A percentile compares a stretch with the other conserved stretches of the same genome.
Conservation (phyloP, 1,139 yeast genomes). For the Candida sanyaensis region DNA sequence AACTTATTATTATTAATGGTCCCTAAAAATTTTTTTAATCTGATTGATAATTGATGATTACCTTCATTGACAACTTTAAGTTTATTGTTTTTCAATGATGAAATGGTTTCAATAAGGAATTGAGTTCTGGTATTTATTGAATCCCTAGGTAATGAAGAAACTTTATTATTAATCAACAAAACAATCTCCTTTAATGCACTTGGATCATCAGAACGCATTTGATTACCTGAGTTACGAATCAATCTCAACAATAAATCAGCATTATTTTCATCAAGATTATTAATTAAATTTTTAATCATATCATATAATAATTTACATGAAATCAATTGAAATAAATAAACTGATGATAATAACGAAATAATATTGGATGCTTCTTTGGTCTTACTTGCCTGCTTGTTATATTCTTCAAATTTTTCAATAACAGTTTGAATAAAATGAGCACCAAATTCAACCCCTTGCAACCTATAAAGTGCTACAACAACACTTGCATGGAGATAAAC, state of each 20-base stretch:
- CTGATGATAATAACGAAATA: conserved; percentile 71
- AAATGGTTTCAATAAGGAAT: conserved; percentile 81
- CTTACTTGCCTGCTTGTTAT: conserved; percentile 25
- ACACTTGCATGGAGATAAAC: conserved; percentile 80
- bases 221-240: conserved; percentile 76
- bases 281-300: conserved; percentile 57
- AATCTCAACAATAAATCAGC: conserved; percentile 78
- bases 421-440: conserved; percentile 80
- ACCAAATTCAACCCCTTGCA: conserved; percentile 88
- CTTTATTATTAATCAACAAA: conserved; percentile 51
- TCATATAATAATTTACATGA: conserved; percentile 79
- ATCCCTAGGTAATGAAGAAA: conserved; percentile 30
- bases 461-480: conserved; percentile 70
- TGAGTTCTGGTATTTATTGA: conserved; percentile 65
- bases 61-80: conserved; percentile 55
- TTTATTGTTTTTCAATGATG: conserved; percentile 85
- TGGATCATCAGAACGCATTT: conserved; percentile 90
- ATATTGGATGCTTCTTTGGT: conserved; percentile 69
- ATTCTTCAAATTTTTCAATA: conserved; percentile 62
- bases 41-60: conserved; percentile 48
- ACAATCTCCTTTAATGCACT: conserved; percentile 81
- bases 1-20: conserved; percentile 44
- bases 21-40: conserved; percentile 71
- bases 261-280: conserved; percentile 63
- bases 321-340: conserved; percentile 75